Evolutionary conservation across 768 basidiomycete species (phyloP), one percentile per base, ranked within the genome.

Genomic region (Amanita polypyramis): DNA sequence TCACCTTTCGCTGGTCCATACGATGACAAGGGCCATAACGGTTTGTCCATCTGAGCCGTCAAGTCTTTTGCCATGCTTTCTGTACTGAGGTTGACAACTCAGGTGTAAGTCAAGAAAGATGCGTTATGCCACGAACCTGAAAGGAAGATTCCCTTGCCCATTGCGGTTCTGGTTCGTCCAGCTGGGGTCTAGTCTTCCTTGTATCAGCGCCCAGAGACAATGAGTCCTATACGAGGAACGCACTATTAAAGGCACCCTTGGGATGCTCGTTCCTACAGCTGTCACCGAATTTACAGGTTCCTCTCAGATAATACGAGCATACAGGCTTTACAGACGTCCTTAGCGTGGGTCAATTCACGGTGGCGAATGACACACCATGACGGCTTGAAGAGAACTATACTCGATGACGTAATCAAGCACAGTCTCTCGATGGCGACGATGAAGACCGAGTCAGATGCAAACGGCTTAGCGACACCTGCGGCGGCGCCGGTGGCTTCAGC

Each of bases 1-100:
- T 91, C 88, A 51, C 73, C 57, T 59, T 93, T 95, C 3, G 79
- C 76, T 17, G 87, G 78, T 0, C 73, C 90, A 59, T 86, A 94
- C 0, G 78, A 82, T 0, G 87, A 81, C 0, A 94, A 66, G 11
- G 84, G 82, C 83, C 86, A 96, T 10, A 72, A 37, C 0, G 91
- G 92, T 57, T 79, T 82, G 12, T 93, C 90, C 17, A 64, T 68
- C 17, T 60, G 58, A 2, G 65, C 65, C 1, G 74, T 76, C 6
- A 94, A 60, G 54, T 94, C 92, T 27, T 65, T 64, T n/a, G 59
- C 60, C 37, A 95, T 75, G 2, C 70, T 65, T 10, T 90, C 82
- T 15, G 66, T 58, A 21, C 89, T 92, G 51, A 55, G 8, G 11
- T 35, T 35, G n/a, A 23, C 20, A 1, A 12, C n/a, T 23, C 12